These are phyloP conservation scores for Populus pruinosa DNA, from an alignment of 345 rosid genomes.

Conservation along the genomic window DNA sequence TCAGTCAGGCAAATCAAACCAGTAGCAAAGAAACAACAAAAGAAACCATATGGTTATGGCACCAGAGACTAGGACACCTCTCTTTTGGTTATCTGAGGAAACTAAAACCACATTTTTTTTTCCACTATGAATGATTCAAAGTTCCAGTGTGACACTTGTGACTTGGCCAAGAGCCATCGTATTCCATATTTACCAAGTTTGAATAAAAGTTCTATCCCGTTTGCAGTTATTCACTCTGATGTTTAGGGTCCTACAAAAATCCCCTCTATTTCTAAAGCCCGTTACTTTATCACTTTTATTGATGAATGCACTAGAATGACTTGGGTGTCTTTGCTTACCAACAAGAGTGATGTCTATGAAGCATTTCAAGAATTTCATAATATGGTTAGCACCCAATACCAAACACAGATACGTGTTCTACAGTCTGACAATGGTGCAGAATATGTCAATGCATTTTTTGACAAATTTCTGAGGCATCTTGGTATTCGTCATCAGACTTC, in stretches of 20 bases:
- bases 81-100: neutral
- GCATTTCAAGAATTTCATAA: too few relatives aligned
- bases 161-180: neutral
- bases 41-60: neutral
- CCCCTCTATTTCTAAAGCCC: too few relatives aligned
- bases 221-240: neutral
- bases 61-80: neutral
- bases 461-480: too few relatives aligned
- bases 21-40: neutral
- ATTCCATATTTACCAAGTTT: neutral
- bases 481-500: neutral
- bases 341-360: too few relatives aligned
- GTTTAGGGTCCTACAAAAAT: neutral
- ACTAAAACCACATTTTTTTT: neutral
- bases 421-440: too few relatives aligned
- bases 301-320: too few relatives aligned
- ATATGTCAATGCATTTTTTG: neutral
- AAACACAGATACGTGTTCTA: too few relatives aligned
- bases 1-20: too few relatives aligned
- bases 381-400: too few relatives aligned
- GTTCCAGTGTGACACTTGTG: neutral
- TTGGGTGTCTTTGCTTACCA: too few relatives aligned
- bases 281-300: too few relatives aligned
- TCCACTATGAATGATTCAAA: neutral
- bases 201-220: neutral